phyloP scores from a whole-genome alignment of 2,329 filamentous ascomycete species.

The Xylogone sp. region DNA sequence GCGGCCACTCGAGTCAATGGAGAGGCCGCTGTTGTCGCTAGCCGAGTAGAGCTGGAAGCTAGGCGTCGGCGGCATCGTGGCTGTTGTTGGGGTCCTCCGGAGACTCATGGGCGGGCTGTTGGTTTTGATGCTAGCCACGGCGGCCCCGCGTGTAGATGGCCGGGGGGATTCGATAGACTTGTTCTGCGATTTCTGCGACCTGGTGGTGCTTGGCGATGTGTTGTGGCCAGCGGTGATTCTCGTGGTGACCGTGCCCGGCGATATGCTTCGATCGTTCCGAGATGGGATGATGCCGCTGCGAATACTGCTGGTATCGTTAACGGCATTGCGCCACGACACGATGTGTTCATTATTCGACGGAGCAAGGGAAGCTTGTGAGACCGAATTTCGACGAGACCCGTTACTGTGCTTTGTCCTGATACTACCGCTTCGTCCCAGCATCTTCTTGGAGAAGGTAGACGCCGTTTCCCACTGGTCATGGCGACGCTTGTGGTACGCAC shows the following conservation, averaged over 20 bases:
- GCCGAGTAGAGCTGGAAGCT: conserved; percentile 49
- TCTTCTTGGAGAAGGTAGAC: conserved; percentile 62
- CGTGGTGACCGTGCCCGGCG: conserved; percentile 42
- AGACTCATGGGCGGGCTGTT: conserved; percentile 22
- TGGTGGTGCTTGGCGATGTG: background rate
- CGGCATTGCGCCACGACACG: conserved; percentile 78
- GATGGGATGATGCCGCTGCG: conserved; percentile 35
- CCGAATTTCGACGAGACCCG: conserved; percentile 39
- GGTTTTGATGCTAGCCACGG: conserved; percentile 21
- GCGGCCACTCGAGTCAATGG: conserved; percentile 35
- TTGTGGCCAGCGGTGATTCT: background rate
- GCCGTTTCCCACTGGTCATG: conserved; percentile 78
- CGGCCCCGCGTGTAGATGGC: conserved; percentile 13
- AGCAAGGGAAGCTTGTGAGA: conserved; percentile 25
- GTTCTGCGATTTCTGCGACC: conserved; percentile 13
- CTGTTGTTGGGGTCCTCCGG: conserved; percentile 7
- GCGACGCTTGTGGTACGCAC: conserved; percentile 74
- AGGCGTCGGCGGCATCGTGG: conserved; percentile 45
- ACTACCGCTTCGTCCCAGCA: conserved; percentile 24
- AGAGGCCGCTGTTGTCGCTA: conserved; percentile 36
- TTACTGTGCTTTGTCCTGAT: conserved; percentile 46
- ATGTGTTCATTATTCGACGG: conserved; percentile 62
- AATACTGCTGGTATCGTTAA: conserved; percentile 41
- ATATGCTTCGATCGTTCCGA: conserved; percentile 52
- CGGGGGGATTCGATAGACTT: conserved; percentile 23